These are phyloP conservation scores for Ascochyta koolunga DNA, from an alignment of 2,329 filamentous ascomycete genomes.

Conservation along the genomic window DNA sequence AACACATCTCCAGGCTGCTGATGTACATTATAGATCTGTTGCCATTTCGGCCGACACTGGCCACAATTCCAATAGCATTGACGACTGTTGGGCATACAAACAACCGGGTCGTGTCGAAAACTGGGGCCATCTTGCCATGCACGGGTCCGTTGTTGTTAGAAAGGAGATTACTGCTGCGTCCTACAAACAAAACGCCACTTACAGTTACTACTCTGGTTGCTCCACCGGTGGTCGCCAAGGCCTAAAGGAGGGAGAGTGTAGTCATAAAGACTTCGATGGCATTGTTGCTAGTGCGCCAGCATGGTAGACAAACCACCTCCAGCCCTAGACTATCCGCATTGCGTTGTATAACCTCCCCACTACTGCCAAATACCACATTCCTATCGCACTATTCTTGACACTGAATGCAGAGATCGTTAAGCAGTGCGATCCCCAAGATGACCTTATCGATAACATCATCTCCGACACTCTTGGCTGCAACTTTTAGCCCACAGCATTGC, in stretches of 20 bases:
- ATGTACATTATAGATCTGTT: constrained; percentile 51
- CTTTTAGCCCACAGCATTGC: constrained; percentile 49
- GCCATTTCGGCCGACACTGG: constrained; percentile 55
- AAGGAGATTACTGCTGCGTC: constrained; percentile 57
- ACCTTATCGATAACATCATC: constrained; percentile 55
- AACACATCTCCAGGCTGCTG: constrained; percentile 22
- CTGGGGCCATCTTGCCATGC: constrained; percentile 48
- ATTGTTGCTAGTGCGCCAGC: constrained; percentile 60
- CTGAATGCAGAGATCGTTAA: constrained; percentile 53
- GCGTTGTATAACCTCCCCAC: constrained; percentile 57
- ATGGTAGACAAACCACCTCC: constrained; percentile 58
- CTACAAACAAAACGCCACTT: constrained; percentile 53
- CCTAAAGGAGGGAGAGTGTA: constrained; percentile 59
- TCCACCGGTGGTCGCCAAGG: constrained; percentile 66
- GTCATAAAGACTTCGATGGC: constrained; percentile 64
- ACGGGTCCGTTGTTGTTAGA: constrained; percentile 56
- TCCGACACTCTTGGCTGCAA: constrained; percentile 53
- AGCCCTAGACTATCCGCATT: constrained; percentile 53
- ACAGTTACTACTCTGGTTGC: constrained; percentile 64
- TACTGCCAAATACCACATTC: constrained; percentile 54
- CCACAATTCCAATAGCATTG: constrained; percentile 47
- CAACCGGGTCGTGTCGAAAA: constrained; percentile 48
- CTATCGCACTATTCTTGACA: constrained; percentile 50
- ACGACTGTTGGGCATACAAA: constrained; percentile 49
- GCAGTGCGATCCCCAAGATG: constrained; percentile 60